Base-by-base conservation (phyloP, 2,329 filamentous ascomycete species). In the Zymoseptoria pseudotritici region DNA sequence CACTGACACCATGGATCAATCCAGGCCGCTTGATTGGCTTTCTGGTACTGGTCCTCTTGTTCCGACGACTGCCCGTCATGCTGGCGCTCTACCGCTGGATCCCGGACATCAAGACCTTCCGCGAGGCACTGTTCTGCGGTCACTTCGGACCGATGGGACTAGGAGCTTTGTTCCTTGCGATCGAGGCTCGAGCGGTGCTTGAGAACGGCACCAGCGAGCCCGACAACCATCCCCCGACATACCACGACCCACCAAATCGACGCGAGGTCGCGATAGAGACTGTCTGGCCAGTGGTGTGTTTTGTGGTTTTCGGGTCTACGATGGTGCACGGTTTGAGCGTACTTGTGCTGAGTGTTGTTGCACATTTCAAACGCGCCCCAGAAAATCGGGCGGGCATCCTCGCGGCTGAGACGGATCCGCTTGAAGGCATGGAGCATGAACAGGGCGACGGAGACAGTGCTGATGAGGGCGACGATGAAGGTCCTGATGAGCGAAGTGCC, bases 61-160 rank as follows among this genome's bases (percentile, higher is more conserved):
- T 83, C 66, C 74, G 82, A 51, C 75, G 82, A 17, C 78, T 84
- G 1, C 82, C 82, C 1, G 72, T 81, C 53, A 77, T 83, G 2
- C 70, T 82, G 31, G 71, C 74, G 0, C 65, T 79, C 3, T 80
- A 82, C 67, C 74, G 73, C 11, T 73, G 78, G 61, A 73, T 82
- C 10, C 80, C 79, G 0, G 76, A 80, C 56, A 75, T 83, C 53
- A 69, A 73, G 7, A 82, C 80, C 0, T 77, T 76, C 21, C 75
- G 76, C 5, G 82, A 84, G 68, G 81, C 81, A 0, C 67, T 83
- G 0, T 84, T 84, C 68, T 76, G 75, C 51, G 81, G 82, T 0
- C 82, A 84, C 66, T 84, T 84, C 59, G 81, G 81, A 0, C 81
- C 81, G 8, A 83, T 84, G 77, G 82, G 82, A 19, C 76, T 84